These are phyloP conservation scores for Aureobasidium subglaciale DNA, from an alignment of 2,329 filamentous ascomycete genomes.

Conservation along the genomic window DNA sequence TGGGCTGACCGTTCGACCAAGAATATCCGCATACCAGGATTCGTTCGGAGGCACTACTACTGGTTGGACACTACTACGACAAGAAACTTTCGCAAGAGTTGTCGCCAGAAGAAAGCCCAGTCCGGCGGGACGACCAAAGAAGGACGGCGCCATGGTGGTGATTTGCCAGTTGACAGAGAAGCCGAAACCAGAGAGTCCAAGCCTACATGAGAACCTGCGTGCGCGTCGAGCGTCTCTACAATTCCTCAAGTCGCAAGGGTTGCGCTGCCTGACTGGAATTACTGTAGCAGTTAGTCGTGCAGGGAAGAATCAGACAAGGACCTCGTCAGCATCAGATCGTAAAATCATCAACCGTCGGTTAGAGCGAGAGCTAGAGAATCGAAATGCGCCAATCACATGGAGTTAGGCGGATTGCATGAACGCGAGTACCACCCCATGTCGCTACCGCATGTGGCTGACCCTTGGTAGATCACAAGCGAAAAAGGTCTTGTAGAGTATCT, in stretches of 20 bases:
- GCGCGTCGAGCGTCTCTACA: neutral
- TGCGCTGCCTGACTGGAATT: neutral
- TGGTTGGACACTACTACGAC: constrained; percentile 16
- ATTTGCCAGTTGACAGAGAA: neutral
- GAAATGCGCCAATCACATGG: constrained; percentile 1
- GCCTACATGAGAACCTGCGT: constrained; percentile 6
- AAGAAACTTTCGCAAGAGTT: neutral
- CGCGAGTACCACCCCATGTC: constrained; percentile 5
- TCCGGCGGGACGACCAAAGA: neutral
- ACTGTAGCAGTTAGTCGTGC: neutral
- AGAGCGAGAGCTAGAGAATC: constrained; percentile 4
- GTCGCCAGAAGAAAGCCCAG: neutral
- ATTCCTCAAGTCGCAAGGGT: neutral
- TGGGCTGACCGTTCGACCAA: neutral
- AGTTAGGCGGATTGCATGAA: neutral
- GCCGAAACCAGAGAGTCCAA: neutral
- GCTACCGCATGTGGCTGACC: constrained; percentile 5
- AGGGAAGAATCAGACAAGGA: neutral
- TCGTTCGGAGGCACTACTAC: constrained; percentile 25
- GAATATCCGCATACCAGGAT: constrained; percentile 19
- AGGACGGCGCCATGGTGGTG: neutral
- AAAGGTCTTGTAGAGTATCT: neutral
- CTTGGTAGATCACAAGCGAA: neutral
- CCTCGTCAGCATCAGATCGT: neutral
- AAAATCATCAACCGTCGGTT: neutral